A percentile compares a stretch with the other conserved stretches of the same genome.
phyloP scores from a whole-genome alignment of 2,329 filamentous ascomycete genomes.

The Diaporthe sp. region DNA sequence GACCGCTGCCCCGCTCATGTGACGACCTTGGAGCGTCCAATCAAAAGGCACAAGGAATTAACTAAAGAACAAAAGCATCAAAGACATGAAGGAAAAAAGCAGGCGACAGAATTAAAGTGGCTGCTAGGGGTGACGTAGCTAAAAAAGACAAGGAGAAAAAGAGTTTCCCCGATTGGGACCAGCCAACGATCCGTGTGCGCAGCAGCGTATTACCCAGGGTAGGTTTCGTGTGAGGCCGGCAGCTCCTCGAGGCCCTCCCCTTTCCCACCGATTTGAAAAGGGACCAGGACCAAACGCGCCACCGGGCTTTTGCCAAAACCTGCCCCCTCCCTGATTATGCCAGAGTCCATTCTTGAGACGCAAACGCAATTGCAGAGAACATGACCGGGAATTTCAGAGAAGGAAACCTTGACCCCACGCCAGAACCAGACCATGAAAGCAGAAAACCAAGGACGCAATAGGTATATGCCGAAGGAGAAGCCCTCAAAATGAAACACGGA shows the following conservation, averaged over 20 bases:
- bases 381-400: constrained; percentile 47
- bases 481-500: constrained; percentile 51
- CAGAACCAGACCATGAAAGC: constrained; percentile 47
- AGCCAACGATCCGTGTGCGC: constrained; percentile 61
- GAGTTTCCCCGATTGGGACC: constrained; percentile 62
- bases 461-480: constrained; percentile 58
- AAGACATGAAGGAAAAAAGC: constrained; percentile 51
- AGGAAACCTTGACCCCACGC: constrained; percentile 44
- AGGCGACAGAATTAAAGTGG: constrained; percentile 56
- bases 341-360: constrained; percentile 56
- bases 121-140: constrained; percentile 58
- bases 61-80: constrained; percentile 42
- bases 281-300: constrained; percentile 53
- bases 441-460: constrained; percentile 54
- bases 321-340: constrained; percentile 57
- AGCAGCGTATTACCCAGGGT: constrained; percentile 54
- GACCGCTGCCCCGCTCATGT: too few species aligned
- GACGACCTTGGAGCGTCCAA: too few species aligned
- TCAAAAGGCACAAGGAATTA: constrained; percentile 53
- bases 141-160: constrained; percentile 62
- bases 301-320: constrained; percentile 53
- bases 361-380: constrained; percentile 48
- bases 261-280: constrained; percentile 47
- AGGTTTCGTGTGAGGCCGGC: constrained; percentile 54
- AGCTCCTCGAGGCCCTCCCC: constrained; percentile 48